A percentile compares a stretch with the other conserved stretches of the same genome.
Evolutionary conservation across 2,329 filamentous ascomycete genomes (phyloP).

Genomic region (Dothideomycetes sp.): DNA sequence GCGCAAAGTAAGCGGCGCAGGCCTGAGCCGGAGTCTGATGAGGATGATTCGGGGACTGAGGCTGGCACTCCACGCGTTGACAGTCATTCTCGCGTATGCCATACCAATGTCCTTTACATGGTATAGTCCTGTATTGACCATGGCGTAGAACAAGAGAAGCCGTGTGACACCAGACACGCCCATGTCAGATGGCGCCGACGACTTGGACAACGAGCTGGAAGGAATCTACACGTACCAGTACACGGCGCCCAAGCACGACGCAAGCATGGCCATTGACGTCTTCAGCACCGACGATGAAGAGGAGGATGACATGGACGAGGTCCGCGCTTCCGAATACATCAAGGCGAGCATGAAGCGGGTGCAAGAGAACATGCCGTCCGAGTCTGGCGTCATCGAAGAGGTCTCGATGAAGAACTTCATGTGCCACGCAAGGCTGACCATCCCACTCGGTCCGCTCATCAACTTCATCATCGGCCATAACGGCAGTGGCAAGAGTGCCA

Average conservation of each 20-base stretch:
- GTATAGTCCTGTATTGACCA: too few species aligned
- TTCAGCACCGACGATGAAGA: slow-evolving; percentile 15
- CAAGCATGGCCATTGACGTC: slow-evolving; percentile 6
- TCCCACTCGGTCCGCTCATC: slow-evolving; percentile 82
- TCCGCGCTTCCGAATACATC: slow-evolving; percentile 18
- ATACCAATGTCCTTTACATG: too few species aligned
- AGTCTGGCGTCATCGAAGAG: slow-evolving; percentile 78
- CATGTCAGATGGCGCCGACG: slow-evolving; percentile 19
- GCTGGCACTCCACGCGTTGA: slow-evolving; percentile 7
- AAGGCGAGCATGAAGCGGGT: slow-evolving; percentile 16
- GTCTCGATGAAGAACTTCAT: slow-evolving; percentile 90
- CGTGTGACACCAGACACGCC: slow-evolving; percentile 17
- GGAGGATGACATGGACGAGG: slow-evolving; percentile 17
- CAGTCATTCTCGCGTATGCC: not conserved
- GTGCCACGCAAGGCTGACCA: slow-evolving; percentile 76
- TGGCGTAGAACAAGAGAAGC: slow-evolving; percentile 14
- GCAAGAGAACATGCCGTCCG: slow-evolving; percentile 59
- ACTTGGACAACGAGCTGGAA: slow-evolving; percentile 8
- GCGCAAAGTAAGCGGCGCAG: slow-evolving; percentile 7
- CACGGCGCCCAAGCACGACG: slow-evolving; percentile 4
- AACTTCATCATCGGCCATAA: slow-evolving; percentile 99
- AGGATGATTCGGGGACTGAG: slow-evolving; percentile 21
- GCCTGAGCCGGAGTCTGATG: slow-evolving; percentile 8
- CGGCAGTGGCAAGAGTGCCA: slow-evolving; percentile 93
- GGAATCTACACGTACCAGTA: slow-evolving; percentile 6